Evolutionary conservation across 306 rosid species (phyloP).

Genomic region (Canavalia ensiformis): DNA sequence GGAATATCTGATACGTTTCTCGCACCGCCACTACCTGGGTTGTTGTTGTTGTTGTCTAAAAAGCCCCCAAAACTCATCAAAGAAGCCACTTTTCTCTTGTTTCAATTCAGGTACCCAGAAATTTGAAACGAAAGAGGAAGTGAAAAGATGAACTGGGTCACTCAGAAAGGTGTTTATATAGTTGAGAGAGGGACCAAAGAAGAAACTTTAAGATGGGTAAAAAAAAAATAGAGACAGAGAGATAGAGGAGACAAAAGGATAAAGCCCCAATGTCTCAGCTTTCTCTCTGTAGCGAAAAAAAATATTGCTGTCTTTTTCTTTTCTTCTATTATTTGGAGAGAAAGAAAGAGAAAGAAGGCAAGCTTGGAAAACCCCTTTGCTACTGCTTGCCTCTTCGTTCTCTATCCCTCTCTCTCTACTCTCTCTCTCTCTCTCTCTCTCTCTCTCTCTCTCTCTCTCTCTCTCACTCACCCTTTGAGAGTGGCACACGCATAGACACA

Average conservation of each 20-base stretch:
- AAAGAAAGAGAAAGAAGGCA: constrained; percentile 74
- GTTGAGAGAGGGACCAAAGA: constrained; percentile 25
- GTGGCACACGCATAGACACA: constrained; percentile 22
- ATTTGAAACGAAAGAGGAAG: neutral
- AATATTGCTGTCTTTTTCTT: constrained; percentile 32
- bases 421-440: no score
- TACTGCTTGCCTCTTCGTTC: constrained; percentile 71
- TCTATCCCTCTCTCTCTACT: constrained; percentile 54
- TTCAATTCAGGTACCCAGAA: constrained; percentile 31
- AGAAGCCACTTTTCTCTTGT: constrained; percentile 45
- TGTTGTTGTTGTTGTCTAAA: constrained; percentile 61
- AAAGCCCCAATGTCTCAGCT: constrained; percentile 66
- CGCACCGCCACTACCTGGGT: constrained; percentile 71
- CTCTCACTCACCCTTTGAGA: constrained; percentile 29
- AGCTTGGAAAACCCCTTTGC: constrained; percentile 46
- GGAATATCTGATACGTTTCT: constrained; percentile 75
- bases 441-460: no score
- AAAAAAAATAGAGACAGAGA: constrained; percentile 46
- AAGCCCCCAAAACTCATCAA: constrained; percentile 99
- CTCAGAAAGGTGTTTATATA: constrained; percentile 25
- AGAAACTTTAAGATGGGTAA: constrained; percentile 27
- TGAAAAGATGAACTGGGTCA: constrained; percentile 43
- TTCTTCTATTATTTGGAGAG: constrained; percentile 52
- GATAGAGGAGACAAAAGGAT: constrained; percentile 70
- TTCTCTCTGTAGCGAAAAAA: constrained; percentile 50